phyloP scores from a whole-genome alignment of 495 filamentous ascomycete genomes.

The Astrocystis sublimbata region DNA sequence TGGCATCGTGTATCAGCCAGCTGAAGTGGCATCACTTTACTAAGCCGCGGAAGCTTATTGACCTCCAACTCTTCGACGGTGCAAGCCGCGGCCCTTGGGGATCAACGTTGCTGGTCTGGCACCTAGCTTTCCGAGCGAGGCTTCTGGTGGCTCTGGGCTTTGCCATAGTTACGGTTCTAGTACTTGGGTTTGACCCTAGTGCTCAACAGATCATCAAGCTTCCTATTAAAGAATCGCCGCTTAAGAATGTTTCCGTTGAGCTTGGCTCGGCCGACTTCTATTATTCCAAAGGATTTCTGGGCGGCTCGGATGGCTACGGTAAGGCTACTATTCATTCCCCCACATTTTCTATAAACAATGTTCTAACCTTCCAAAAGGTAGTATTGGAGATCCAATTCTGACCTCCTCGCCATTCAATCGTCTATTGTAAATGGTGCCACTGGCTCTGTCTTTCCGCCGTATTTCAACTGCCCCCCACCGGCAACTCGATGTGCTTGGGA shows the following conservation, averaged over 20 bases:
- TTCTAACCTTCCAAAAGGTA: neutral
- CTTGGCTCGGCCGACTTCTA: constrained; percentile 3
- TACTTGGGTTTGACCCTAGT: constrained; percentile 23
- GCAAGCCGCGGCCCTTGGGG: constrained; percentile 34
- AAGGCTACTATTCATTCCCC: too few relatives aligned
- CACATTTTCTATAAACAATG: too few relatives aligned
- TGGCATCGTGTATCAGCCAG: constrained; percentile 44
- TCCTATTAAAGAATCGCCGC: constrained; percentile 3
- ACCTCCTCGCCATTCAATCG: constrained; percentile 5
- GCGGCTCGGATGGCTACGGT: neutral
- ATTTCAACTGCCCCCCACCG: constrained; percentile 11
- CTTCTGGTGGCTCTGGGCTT: constrained; percentile 12
- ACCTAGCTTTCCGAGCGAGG: constrained; percentile 5
- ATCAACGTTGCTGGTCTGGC: constrained; percentile 21
- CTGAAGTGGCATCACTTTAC: constrained; percentile 52
- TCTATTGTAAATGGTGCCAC: constrained; percentile 15
- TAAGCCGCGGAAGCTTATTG: constrained; percentile 37
- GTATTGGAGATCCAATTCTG: constrained; percentile 7
- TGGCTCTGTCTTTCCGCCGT: constrained; percentile 11
- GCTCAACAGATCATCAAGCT: constrained; percentile 24
- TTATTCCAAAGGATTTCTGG: constrained; percentile 13
- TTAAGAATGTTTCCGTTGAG: constrained; percentile 13
- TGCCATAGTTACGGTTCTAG: constrained; percentile 24
- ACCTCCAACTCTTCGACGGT: constrained; percentile 47
- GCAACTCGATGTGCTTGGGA: constrained; percentile 18